Percentiles rank a stretch among this genome's conserved stretches.
Conservation (phyloP, 352 stramenopile genomes). For the Pythium coloratum region DNA sequence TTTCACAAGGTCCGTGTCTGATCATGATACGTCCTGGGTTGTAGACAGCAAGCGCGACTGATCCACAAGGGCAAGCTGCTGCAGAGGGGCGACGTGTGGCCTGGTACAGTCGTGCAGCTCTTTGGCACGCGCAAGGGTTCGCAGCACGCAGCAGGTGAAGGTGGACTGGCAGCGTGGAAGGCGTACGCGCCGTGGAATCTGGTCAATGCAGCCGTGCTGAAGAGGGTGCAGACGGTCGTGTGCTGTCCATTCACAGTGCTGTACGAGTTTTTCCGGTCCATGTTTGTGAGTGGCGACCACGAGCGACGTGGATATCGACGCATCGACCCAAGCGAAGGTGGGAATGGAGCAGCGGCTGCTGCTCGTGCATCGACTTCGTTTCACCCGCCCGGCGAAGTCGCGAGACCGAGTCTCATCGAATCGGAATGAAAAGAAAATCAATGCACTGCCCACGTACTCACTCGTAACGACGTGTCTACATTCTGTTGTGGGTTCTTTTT, state of each 20-base stretch:
- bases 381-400: conserved; percentile 54
- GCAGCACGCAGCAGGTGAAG: conserved; percentile 6
- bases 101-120: conserved; percentile 77
- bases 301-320: conserved; percentile 49
- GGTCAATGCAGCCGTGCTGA: conserved; percentile 19
- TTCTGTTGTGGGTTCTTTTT: neutral
- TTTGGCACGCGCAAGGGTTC: conserved; percentile 63
- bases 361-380: conserved; percentile 33
- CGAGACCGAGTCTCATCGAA: conserved; percentile 46
- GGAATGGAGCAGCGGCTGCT: neutral
- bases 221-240: conserved; percentile 48
- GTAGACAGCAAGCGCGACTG: conserved; percentile 66
- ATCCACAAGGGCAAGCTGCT: conserved; percentile 82
- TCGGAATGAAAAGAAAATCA: conserved; percentile 25
- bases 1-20: neutral
- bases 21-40: neutral
- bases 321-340: conserved; percentile 24
- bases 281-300: conserved; percentile 46
- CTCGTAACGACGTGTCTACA: neutral
- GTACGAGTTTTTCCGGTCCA: conserved; percentile 67
- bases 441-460: neutral
- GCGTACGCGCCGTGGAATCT: conserved; percentile 37
- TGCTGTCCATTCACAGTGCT: conserved; percentile 67
- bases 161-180: conserved; percentile 24
- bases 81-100: conserved; percentile 83